Percentiles rank a stretch among this genome's conserved stretches.
phyloP scores from a whole-genome alignment of 345 rosid genomes.

The Hypericum perforatum region DNA sequence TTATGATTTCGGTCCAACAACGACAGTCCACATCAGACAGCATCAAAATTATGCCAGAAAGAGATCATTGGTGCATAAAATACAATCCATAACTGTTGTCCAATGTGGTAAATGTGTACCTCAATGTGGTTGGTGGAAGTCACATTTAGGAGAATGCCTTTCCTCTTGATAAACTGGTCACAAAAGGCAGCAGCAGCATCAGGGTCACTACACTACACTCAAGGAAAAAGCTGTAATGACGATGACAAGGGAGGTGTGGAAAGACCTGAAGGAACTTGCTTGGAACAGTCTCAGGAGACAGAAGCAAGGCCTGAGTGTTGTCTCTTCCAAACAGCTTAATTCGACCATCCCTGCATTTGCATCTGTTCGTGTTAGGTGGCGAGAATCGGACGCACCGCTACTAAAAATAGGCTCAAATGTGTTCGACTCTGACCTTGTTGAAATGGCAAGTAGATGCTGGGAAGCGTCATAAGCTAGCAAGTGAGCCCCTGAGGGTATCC shows the following conservation, averaged over 20 bases:
- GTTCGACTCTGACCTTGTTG: constrained; percentile 42
- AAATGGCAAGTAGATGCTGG: constrained; percentile 64
- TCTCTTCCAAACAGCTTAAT: constrained; percentile 71
- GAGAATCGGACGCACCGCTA: neutral
- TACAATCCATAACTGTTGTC: neutral
- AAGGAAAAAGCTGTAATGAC: neutral
- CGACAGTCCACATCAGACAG: neutral
- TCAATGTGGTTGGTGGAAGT: constrained; percentile 61
- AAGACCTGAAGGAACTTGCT: constrained; percentile 72
- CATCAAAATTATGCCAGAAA: neutral
- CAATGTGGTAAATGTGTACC: constrained; percentile 55
- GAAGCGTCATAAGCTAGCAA: constrained; percentile 56
- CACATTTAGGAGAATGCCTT: constrained; percentile 66
- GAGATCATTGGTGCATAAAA: neutral
- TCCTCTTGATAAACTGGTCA: constrained; percentile 58
- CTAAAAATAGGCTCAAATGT: neutral
- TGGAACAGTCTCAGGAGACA: constrained; percentile 45
- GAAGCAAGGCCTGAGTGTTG: constrained; percentile 57
- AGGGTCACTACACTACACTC: constrained; percentile 5
- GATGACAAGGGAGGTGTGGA: constrained; percentile 9
- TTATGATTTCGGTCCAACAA: constrained; percentile 9
- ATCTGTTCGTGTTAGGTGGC: no score
- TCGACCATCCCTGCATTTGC: constrained; percentile 56
- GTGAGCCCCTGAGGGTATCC: constrained; percentile 63
- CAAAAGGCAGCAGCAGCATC: neutral